phyloP scores from a whole-genome alignment of 139 green algal genomes.

The Micromonas commoda region DNA sequence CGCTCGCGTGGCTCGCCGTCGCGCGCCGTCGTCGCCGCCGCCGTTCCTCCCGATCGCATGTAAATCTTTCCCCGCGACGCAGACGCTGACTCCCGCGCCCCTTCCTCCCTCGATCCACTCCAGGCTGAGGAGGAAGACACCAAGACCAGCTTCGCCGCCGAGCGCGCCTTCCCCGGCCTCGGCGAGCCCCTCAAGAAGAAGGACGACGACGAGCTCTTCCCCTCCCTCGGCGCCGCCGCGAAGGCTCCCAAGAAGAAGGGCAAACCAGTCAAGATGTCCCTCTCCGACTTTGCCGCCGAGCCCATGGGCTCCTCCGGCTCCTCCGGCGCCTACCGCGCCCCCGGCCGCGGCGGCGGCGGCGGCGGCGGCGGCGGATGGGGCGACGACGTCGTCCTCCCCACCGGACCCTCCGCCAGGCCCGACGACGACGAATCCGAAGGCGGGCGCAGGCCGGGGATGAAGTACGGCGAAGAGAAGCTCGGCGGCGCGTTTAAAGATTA shows the following conservation, averaged over 20 bases:
- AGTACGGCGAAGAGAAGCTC: background rate
- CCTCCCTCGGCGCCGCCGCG: slow-evolving; percentile 18
- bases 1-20: no score
- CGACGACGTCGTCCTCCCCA: slow-evolving; percentile 26
- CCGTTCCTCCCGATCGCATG: no score
- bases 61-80: no score
- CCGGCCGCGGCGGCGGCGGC: background rate
- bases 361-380: background rate
- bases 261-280: slow-evolving; percentile 19
- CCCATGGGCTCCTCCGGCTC: background rate
- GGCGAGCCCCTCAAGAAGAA: background rate
- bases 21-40: no score
- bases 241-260: slow-evolving; percentile 20
- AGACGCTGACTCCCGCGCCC: no score
- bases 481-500: slow-evolving; percentile 21
- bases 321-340: background rate
- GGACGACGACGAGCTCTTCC: slow-evolving; percentile 25
- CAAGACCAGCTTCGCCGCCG: slow-evolving; percentile 3
- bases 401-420: background rate
- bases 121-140: background rate
- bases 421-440: background rate
- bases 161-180: background rate
- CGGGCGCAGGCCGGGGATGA: background rate
- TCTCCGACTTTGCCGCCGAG: slow-evolving; percentile 19
- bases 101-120: background rate